Percentiles rank a stretch among this genome's conserved stretches.
phyloP scores from a whole-genome alignment of 140 eudicot genomes.

The Bidens hawaiensis region DNA sequence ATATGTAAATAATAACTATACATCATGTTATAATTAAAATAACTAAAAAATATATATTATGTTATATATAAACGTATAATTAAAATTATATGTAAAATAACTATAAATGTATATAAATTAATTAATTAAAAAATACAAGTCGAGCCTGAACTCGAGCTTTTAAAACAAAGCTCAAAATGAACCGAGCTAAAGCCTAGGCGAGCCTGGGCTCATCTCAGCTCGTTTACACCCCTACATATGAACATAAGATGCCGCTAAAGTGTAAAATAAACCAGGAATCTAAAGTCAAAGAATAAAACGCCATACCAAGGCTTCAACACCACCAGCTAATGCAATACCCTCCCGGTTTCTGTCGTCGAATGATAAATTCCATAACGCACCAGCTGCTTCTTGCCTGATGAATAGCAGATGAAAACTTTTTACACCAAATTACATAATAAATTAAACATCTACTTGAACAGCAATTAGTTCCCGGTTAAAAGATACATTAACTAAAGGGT shows the following conservation, averaged over 20 bases:
- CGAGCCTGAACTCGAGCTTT: too few species aligned
- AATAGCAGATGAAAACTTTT: not conserved
- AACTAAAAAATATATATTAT: too few species aligned
- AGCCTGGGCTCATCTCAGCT: too few species aligned
- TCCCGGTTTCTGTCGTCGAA: conserved; percentile 97
- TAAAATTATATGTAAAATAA: too few species aligned
- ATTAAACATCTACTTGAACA: not conserved
- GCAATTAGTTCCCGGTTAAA: not conserved
- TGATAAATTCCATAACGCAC: conserved; percentile 97
- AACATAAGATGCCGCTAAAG: conserved; percentile 15
- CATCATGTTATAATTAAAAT: too few species aligned
- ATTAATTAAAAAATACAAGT: too few species aligned
- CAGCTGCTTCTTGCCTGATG: conserved; percentile 96
- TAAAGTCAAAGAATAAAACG: conserved; percentile 4
- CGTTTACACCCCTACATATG: too few species aligned
- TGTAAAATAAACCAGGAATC: not conserved
- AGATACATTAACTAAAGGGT: not conserved
- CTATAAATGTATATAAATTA: too few species aligned
- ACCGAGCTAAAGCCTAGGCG: too few species aligned
- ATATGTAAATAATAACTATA: too few species aligned
- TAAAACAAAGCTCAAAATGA: too few species aligned
- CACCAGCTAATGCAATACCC: conserved; percentile 94
- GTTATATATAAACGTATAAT: too few species aligned
- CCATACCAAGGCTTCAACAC: conserved; percentile 98
- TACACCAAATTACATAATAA: not conserved